Percentiles rank a stretch among this genome's conserved stretches.
These are phyloP conservation scores for Syzygium aqueum DNA, from an alignment of 345 rosid species.

Conservation along the genomic window DNA sequence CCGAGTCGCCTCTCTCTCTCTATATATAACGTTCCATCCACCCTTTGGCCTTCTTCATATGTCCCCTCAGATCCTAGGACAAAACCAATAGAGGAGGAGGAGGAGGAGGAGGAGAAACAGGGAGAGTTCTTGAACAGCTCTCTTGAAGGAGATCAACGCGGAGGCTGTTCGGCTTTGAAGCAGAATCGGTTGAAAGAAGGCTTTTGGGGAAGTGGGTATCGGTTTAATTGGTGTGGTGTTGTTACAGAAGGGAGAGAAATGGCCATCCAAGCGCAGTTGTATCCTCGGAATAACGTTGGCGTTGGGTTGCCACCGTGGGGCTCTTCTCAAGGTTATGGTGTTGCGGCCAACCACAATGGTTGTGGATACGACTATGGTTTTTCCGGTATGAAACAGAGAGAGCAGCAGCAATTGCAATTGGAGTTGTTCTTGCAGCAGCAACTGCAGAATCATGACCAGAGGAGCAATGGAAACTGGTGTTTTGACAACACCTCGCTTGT, in stretches of 20 bases:
- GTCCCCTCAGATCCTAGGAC: background rate
- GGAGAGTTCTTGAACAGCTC: background rate
- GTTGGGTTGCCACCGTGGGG: slow-evolving; percentile 21
- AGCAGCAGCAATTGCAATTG: slow-evolving; percentile 15
- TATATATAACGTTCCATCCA: background rate
- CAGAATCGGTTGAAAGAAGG: background rate
- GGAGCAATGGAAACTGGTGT: background rate
- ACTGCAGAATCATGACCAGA: slow-evolving; percentile 13
- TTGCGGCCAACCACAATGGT: background rate
- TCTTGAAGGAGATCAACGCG: background rate
- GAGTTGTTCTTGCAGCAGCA: slow-evolving; percentile 8
- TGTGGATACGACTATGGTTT: slow-evolving; percentile 16
- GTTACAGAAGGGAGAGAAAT: slow-evolving; percentile 2
- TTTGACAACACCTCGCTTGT: background rate
- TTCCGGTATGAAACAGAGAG: background rate
- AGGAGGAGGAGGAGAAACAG: background rate
- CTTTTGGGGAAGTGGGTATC: background rate
- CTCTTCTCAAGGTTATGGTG: slow-evolving; percentile 26
- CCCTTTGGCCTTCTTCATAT: background rate
- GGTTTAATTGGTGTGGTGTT: background rate
- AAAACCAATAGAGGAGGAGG: background rate
- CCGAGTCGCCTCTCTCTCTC: background rate
- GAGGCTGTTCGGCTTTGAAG: background rate
- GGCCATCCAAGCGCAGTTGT: slow-evolving; percentile 82
- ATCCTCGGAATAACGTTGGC: slow-evolving; percentile 28